Base-by-base conservation (phyloP, 1,284 basidiomycete genomes). In the Ceratobasidium sp. region DNA sequence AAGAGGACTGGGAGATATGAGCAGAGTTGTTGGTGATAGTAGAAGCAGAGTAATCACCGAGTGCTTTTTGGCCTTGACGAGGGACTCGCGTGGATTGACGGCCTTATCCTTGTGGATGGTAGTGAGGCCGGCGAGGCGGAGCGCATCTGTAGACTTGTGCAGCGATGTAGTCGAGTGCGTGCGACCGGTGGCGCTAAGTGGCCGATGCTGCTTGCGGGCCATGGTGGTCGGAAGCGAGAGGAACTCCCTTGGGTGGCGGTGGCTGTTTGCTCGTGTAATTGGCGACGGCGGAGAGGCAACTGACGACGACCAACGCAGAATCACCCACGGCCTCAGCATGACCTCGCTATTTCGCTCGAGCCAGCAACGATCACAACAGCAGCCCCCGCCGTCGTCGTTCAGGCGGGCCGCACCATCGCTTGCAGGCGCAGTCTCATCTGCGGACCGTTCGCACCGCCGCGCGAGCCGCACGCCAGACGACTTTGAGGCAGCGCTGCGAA, bases 401-500 rank as follows among this genome's bases (percentile, higher is more conserved):
- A 62, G 46, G 44, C 47, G 62, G 7, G 23, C 44, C 3, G 57
- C 32, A 16, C 57, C 57, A 8, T 50, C 46, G 30, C 35, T 46
- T 23, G 28, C 47, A 11, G 54, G 35, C 4, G 66, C 52, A 9
- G 66, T 69, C 35, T 57, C 66, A 4, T 57, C 50, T 30, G 41
- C 66, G 9, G 66, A 69, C 66, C 52, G 66, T 1, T 41, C 66
- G 14, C 52, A 57, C 18, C 66, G 66, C 26, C 23, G 66, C n/a
- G 43, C 44, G 1, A 64, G 62, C 46, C 87, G 91, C 52, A 88
- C 88, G 43, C 90, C 91, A 80, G 82, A 90, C 79, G 91, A 92
- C 79, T 94, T 94, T 77, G 92, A 94, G 81, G 86, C 89, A 77
- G 91, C 89, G 16, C 81, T 94, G 75, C 84, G 83, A 73, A 82